Conservation (phyloP, 768 basidiomycete genomes). For the Lentinula lateritia region DNA sequence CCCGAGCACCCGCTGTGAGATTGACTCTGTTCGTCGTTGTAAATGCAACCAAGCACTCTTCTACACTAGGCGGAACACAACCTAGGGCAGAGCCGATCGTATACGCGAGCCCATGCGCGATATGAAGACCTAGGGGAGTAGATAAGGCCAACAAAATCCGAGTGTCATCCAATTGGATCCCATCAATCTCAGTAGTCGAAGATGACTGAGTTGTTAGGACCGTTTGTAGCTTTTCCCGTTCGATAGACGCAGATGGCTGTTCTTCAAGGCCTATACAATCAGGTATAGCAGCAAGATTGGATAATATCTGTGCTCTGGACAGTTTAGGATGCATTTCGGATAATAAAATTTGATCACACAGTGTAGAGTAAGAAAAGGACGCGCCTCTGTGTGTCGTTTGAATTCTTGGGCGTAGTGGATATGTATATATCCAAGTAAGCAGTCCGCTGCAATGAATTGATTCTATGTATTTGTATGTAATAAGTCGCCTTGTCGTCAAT, state of each 20-base stretch:
- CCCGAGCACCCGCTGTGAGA: slow-evolving; percentile 54
- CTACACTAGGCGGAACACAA: slow-evolving; percentile 38
- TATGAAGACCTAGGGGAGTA: slow-evolving; percentile 35
- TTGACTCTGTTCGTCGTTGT: slow-evolving; percentile 40
- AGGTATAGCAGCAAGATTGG: not conserved
- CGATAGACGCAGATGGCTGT: not conserved
- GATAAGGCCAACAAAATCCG: not conserved
- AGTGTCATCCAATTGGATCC: not conserved
- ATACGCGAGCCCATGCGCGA: slow-evolving; percentile 50
- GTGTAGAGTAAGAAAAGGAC: no score
- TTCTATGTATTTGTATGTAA: no score
- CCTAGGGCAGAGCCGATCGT: slow-evolving; percentile 57
- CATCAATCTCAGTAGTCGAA: not conserved
- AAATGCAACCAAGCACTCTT: slow-evolving; percentile 50
- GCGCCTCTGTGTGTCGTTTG: no score
- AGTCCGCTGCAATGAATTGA: no score
- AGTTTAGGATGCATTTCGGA: not conserved
- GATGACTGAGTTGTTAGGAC: not conserved
- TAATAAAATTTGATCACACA: no score
- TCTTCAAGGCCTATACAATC: not conserved
- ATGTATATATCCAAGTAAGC: no score
- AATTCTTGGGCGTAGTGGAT: no score
- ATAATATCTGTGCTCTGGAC: not conserved
- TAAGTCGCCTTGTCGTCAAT: no score
- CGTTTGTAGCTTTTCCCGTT: not conserved